These are phyloP conservation scores for Microthlaspi erraticum DNA, from an alignment of 345 rosid genomes.

Conservation along the genomic window DNA sequence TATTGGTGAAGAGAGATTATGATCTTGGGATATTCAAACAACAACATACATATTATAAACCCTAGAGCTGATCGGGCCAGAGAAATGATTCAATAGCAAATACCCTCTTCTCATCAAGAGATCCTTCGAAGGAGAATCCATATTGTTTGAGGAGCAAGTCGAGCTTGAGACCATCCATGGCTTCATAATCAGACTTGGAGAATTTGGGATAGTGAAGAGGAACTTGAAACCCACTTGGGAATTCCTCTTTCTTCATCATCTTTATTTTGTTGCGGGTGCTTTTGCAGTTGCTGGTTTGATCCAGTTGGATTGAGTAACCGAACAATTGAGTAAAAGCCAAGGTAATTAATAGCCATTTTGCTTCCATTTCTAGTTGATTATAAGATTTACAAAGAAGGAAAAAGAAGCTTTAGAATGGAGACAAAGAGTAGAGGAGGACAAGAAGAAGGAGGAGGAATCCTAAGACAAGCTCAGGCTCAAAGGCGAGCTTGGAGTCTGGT, in stretches of 20 bases:
- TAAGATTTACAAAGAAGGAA: neutral
- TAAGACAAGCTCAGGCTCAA: slow-evolving; percentile 20
- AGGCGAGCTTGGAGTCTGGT: slow-evolving; percentile 21
- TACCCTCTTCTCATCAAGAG: slow-evolving; percentile 54
- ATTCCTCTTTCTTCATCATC: slow-evolving; percentile 42
- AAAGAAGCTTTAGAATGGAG: slow-evolving; percentile 1
- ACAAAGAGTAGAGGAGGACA: neutral
- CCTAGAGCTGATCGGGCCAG: slow-evolving; percentile 57
- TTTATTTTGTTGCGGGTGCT: slow-evolving; percentile 12
- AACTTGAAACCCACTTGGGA: slow-evolving; percentile 54
- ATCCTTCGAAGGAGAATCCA: slow-evolving; percentile 52
- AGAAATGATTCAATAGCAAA: slow-evolving; percentile 60
- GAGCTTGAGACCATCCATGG: slow-evolving; percentile 58
- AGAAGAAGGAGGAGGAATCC: slow-evolving; percentile 3
- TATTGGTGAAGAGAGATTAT: neutral
- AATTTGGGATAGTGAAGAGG: slow-evolving; percentile 66
- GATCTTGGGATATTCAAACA: slow-evolving; percentile 4
- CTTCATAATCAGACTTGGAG: slow-evolving; percentile 56
- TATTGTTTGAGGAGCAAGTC: slow-evolving; percentile 60
- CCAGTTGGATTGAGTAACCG: slow-evolving; percentile 34
- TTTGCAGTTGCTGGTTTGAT: slow-evolving; percentile 20
- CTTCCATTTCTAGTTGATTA: slow-evolving; percentile 41
- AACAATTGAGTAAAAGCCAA: slow-evolving; percentile 46
- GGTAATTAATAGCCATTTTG: slow-evolving; percentile 43
- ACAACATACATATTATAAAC: neutral